Base-by-base conservation (phyloP, 768 basidiomycete species). In the Vararia minispora region DNA sequence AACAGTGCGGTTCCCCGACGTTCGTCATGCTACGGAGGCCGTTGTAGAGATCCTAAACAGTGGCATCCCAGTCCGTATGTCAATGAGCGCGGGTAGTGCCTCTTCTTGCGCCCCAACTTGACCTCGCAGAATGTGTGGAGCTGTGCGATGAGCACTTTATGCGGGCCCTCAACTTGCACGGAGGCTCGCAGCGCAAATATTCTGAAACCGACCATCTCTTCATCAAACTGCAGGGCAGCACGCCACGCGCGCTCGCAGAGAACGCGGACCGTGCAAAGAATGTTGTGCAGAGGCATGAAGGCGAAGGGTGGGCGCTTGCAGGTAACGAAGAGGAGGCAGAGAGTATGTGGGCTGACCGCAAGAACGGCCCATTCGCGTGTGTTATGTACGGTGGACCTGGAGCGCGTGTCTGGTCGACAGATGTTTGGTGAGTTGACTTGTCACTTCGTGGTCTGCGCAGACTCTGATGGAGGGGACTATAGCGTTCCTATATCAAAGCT, bases 141-240 rank as follows among this genome's bases (percentile, higher is more conserved):
- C 72, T 90, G 5, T 66, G 85, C 20, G 89, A 94, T 53, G 70
- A 74, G 33, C 58, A 66, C 30, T 76, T 78, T 56, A 80, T 87
- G 71, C 57, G 62, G 23, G 70, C 79, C 5, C 66, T 68, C 27
- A 79, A 81, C 56, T 59, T 62, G 31, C 70, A 62, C 40, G 74
- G 73, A 47, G 65, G 60, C 44, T 77, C 50, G 6, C 35, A 25
- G n/a, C 45, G 39, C 10, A 18, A 33, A 25, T 44, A 50, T 24
- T 48, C 40, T 40, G 49, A 53, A 18, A 35, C 44, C 18, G 84
- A 88, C 52, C 75, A 71, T 16, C 65, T 94, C 10, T 87, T 89
- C 62, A 83, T 94, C 70, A 88, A 90, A 56, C 76, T 94, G 55
- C 84, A 88, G 49, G 84, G 84, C 9, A 69, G 77, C 7, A 71